phyloP scores from a whole-genome alignment of 208 protist genomes.

The Polymyxa betae region DNA sequence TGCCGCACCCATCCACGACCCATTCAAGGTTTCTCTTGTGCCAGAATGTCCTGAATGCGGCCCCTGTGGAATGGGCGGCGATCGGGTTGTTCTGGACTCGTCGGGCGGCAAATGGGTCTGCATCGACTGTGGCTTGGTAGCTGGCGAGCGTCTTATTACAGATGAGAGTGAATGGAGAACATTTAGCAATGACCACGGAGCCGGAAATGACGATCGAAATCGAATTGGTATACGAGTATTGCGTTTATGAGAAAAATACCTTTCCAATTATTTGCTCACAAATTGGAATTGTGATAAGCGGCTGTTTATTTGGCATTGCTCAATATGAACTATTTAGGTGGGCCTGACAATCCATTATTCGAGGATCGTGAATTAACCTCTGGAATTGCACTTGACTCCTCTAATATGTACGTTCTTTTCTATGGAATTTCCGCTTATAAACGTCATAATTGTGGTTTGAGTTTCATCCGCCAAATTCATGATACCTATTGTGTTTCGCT shows the following conservation, averaged over 20 bases:
- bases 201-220: slow-evolving; percentile 24
- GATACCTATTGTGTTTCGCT: not conserved
- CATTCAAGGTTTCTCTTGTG: not conserved
- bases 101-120: slow-evolving; percentile 43
- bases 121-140: slow-evolving; percentile 14
- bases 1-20: not conserved
- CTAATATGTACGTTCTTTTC: not conserved
- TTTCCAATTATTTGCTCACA: not conserved
- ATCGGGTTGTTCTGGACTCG: slow-evolving; percentile 33
- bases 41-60: slow-evolving; percentile 21
- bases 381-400: slow-evolving; percentile 20
- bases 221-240: not conserved
- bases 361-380: slow-evolving; percentile 49
- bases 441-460: slow-evolving; percentile 6
- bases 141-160: slow-evolving; percentile 11
- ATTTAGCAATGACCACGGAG: slow-evolving; percentile 42
- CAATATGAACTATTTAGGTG: not conserved
- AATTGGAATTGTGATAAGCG: too few relatives aligned
- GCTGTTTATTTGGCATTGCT: not conserved
- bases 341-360: slow-evolving; percentile 42
- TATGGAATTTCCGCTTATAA: not conserved
- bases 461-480: not conserved
- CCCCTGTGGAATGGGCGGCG: not conserved
- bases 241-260: not conserved
- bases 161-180: slow-evolving; percentile 52